phyloP scores from a whole-genome alignment of 2,329 filamentous ascomycete genomes.

The Fusarium torreyae region DNA sequence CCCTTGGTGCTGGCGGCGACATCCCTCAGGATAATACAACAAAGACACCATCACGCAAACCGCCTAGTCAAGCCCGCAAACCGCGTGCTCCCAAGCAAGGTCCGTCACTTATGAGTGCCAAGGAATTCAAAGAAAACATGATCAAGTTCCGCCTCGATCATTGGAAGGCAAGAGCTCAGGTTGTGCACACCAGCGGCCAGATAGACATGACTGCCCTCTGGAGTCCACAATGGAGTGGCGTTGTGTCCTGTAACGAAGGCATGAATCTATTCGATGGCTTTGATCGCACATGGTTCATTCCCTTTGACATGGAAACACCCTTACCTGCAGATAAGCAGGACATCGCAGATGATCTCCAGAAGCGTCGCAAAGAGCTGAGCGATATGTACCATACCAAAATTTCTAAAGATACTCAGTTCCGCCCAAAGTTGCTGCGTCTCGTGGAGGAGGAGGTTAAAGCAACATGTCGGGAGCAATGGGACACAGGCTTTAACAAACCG shows the following conservation, averaged over 20 bases:
- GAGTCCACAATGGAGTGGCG: slow-evolving; percentile 34
- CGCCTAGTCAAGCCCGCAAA: slow-evolving; percentile 11
- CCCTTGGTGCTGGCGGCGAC: background rate
- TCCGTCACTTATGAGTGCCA: background rate
- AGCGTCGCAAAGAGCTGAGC: slow-evolving; percentile 15
- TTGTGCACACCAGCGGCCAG: slow-evolving; percentile 37
- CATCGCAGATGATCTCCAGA: slow-evolving; percentile 24
- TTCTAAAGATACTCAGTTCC: background rate
- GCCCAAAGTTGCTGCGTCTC: background rate
- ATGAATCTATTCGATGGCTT: slow-evolving; percentile 45
- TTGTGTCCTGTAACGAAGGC: slow-evolving; percentile 12
- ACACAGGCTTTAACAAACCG: slow-evolving; percentile 15
- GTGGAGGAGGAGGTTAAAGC: slow-evolving; percentile 36
- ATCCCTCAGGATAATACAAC: background rate
- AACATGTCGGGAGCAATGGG: slow-evolving; percentile 41
- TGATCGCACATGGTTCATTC: slow-evolving; percentile 45
- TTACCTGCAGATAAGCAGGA: slow-evolving; percentile 27
- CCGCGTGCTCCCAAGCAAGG: background rate
- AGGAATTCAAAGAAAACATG: slow-evolving; percentile 41
- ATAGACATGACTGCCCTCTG: slow-evolving; percentile 42
- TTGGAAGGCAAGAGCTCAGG: slow-evolving; percentile 39
- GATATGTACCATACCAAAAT: background rate
- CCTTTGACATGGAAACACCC: slow-evolving; percentile 28
- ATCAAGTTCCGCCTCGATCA: slow-evolving; percentile 37
- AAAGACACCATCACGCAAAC: background rate